Evolutionary conservation across 139 green algal species (phyloP).

Genomic region (Chlorella ohadii): DNA sequence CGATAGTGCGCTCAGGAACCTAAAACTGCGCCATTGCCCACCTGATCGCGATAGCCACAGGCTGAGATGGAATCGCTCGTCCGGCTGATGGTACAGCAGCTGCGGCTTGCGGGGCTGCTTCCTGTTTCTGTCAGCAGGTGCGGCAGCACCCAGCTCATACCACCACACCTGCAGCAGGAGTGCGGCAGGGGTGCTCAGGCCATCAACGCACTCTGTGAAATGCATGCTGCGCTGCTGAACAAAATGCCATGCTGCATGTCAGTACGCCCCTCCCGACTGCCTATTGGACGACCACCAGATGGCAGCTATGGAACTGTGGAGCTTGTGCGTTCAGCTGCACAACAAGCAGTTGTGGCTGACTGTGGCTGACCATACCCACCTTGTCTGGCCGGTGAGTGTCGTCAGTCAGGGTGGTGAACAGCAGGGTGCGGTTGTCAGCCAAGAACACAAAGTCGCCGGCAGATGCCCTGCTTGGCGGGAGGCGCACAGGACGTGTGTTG

Average conservation of each 20-base stretch:
- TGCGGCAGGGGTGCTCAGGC: too few species aligned
- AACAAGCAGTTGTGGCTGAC: too few species aligned
- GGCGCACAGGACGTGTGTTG: too few species aligned
- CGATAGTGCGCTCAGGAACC: neutral
- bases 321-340: too few species aligned
- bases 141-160: neutral
- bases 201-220: too few species aligned
- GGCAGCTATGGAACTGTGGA: too few species aligned
- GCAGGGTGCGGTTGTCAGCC: slow-evolving; percentile 55
- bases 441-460: slow-evolving; percentile 42
- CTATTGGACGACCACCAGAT: too few species aligned
- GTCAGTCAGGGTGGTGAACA: slow-evolving; percentile 79
- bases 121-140: neutral
- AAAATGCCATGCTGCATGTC: too few species aligned
- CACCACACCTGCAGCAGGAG: neutral
- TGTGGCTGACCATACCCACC: too few species aligned
- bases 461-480: neutral
- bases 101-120: slow-evolving; percentile 31
- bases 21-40: neutral
- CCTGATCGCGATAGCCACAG: slow-evolving; percentile 54
- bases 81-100: slow-evolving; percentile 75
- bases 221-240: too few species aligned
- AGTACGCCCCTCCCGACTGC: too few species aligned
- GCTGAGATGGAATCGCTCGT: slow-evolving; percentile 74
- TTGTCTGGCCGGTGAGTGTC: slow-evolving; percentile 66